phyloP scores from a whole-genome alignment of 208 protist species.

The Herpetomonas tarakana region DNA sequence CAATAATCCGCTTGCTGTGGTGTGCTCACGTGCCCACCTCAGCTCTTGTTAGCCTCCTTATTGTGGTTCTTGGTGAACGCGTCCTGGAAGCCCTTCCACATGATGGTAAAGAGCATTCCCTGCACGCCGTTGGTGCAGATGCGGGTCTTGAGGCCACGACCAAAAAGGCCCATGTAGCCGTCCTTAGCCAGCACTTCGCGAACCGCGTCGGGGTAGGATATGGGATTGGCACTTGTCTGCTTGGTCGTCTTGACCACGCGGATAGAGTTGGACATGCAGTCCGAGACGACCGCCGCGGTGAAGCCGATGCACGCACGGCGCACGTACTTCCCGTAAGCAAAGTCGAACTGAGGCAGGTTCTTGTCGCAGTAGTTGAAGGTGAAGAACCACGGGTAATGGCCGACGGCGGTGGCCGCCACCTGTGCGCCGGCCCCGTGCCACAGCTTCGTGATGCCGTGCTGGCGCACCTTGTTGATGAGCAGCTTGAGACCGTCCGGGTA shows the following conservation, averaged over 20 bases:
- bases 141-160: constrained; percentile 18
- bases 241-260: constrained; percentile 25
- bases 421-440: constrained; percentile 11
- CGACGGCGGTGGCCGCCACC: constrained; percentile 14
- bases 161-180: constrained; percentile 14
- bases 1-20: no score
- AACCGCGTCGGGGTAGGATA: constrained; percentile 14
- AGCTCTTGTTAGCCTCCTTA: constrained; percentile 5
- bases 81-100: constrained; percentile 19
- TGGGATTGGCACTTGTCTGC: constrained; percentile 9
- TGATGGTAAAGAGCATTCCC: constrained; percentile 21
- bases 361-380: constrained; percentile 17
- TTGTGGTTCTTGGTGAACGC: constrained; percentile 3
- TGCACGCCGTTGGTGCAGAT: constrained; percentile 21
- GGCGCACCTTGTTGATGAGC: constrained; percentile 8
- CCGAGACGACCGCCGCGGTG: constrained; percentile 14
- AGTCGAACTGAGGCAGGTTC: constrained; percentile 16
- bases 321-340: constrained; percentile 16
- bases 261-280: constrained; percentile 22
- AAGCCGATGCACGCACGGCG: constrained; percentile 16
- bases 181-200: constrained; percentile 11
- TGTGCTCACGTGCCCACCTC: no score
- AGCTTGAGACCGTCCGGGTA: constrained; percentile 10
- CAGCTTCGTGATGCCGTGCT: constrained; percentile 15
- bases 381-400: constrained; percentile 20